A percentile compares a stretch with the other conserved stretches of the same genome.
Conservation (phyloP, 805 yeast species). For the Candida stauntonica region DNA sequence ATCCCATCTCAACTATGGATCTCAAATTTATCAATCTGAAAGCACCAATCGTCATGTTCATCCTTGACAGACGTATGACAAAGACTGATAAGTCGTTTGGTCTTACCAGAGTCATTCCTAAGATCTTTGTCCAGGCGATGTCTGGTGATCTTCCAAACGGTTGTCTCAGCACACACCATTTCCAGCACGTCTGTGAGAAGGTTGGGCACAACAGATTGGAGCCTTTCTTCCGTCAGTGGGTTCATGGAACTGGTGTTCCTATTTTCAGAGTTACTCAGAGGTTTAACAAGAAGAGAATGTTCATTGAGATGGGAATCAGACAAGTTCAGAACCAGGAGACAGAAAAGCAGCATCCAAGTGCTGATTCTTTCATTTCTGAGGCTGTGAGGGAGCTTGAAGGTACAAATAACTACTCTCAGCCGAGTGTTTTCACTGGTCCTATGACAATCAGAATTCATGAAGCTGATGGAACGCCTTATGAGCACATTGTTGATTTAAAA, state of each 20-base stretch:
- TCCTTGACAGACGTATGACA: slow-evolving; percentile 88
- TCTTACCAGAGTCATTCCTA: slow-evolving; percentile 84
- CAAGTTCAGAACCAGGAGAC: slow-evolving; percentile 76
- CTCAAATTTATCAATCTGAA: slow-evolving; percentile 69
- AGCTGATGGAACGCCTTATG: slow-evolving; percentile 98
- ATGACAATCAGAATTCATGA: slow-evolving; percentile 97
- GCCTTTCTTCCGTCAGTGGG: slow-evolving; percentile 89
- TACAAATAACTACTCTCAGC: background rate
- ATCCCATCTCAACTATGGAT: slow-evolving; percentile 61
- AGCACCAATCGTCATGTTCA: slow-evolving; percentile 80
- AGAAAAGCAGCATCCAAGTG: slow-evolving; percentile 31
- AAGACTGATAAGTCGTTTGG: slow-evolving; percentile 95
- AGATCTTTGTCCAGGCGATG: slow-evolving; percentile 89
- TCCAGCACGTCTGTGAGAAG: slow-evolving; percentile 90
- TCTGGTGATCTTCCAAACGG: slow-evolving; percentile 85
- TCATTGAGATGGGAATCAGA: slow-evolving; percentile 89
- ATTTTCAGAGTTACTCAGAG: slow-evolving; percentile 83
- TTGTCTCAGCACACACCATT: slow-evolving; percentile 73
- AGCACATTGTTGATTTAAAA: slow-evolving; percentile 89
- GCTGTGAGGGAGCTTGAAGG: slow-evolving; percentile 27
- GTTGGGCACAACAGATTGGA: slow-evolving; percentile 85
- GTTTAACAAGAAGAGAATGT: slow-evolving; percentile 89
- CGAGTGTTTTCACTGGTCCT: slow-evolving; percentile 72
- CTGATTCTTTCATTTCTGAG: slow-evolving; percentile 35
- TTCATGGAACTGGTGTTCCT: slow-evolving; percentile 84